Conservation (phyloP, 768 basidiomycete species). For the Amanita muscaria region DNA sequence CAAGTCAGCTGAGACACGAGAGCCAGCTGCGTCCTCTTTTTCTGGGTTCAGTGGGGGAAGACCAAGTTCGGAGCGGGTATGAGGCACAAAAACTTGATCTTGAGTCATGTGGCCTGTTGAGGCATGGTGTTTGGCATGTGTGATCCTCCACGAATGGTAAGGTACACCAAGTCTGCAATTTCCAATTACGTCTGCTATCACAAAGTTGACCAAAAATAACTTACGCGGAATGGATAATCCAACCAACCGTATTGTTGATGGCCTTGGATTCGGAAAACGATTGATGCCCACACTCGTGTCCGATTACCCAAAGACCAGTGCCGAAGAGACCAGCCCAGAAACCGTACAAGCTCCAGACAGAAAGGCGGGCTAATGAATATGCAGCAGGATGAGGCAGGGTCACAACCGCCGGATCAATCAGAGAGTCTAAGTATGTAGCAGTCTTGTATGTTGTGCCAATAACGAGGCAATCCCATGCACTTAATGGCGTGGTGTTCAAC, state of each 20-base stretch:
- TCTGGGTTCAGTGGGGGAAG: constrained; percentile 58
- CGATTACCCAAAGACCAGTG: constrained; percentile 92
- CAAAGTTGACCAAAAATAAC: constrained; percentile 18
- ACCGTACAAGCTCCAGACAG: constrained; percentile 74
- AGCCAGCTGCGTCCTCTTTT: constrained; percentile 57
- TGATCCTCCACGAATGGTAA: constrained; percentile 94
- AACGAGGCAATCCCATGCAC: constrained; percentile 67
- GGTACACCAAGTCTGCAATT: constrained; percentile 85
- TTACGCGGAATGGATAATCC: constrained; percentile 85
- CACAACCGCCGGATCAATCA: constrained; percentile 48
- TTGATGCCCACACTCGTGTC: constrained; percentile 94
- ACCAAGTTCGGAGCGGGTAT: constrained; percentile 69
- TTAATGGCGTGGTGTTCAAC: constrained; percentile 17
- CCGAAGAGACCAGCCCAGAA: constrained; percentile 79
- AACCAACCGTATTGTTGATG: constrained; percentile 89
- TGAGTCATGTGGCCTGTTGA: constrained; percentile 88
- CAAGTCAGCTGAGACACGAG: constrained; percentile 56
- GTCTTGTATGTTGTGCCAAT: constrained; percentile 62
- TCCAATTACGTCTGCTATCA: constrained; percentile 15
- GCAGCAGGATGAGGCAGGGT: constrained; percentile 51
- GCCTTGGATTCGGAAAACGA: constrained; percentile 89
- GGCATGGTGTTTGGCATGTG: constrained; percentile 93
- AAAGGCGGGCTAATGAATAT: constrained; percentile 52
- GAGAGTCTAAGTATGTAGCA: constrained; percentile 53
- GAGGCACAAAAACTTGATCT: constrained; percentile 93